Conservation (phyloP, 148 eudicot genomes). For the Silene latifolia region DNA sequence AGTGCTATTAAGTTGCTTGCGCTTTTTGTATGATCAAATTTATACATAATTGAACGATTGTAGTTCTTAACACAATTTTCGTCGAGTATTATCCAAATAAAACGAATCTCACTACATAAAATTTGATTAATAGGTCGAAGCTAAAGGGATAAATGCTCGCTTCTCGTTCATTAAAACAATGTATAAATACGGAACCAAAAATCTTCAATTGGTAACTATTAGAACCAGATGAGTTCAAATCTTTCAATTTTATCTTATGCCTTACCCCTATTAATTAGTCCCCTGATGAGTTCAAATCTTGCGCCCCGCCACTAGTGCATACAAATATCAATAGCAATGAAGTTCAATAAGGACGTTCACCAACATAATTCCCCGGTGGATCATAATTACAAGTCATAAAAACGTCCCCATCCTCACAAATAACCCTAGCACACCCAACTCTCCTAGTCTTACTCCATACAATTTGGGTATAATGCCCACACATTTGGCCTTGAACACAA, state of each 20-base stretch:
- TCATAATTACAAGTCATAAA: constrained; percentile 86
- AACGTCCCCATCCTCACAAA: constrained; percentile 77
- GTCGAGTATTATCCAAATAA: not conserved
- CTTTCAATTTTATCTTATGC: no score
- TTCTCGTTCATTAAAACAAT: no score
- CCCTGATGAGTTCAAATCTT: no score
- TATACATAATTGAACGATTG: not conserved
- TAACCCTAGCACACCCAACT: constrained; percentile 69
- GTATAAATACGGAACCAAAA: no score
- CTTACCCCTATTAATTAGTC: no score
- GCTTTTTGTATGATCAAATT: not conserved
- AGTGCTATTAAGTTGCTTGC: no score
- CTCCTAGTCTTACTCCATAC: constrained; percentile 62
- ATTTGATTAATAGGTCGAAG: no score
- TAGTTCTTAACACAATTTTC: not conserved
- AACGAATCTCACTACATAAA: no score
- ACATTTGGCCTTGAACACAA: constrained; percentile 51
- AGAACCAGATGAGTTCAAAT: no score
- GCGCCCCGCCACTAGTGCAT: no score
- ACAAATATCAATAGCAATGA: not conserved
- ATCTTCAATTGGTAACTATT: no score
- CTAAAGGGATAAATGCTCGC: no score
- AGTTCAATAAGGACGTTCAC: constrained; percentile 65
- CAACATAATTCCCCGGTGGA: constrained; percentile 64
- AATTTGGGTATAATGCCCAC: constrained; percentile 86